Base-by-base conservation (phyloP, 208 protist genomes). In the Wallacemonas sp. region DNA sequence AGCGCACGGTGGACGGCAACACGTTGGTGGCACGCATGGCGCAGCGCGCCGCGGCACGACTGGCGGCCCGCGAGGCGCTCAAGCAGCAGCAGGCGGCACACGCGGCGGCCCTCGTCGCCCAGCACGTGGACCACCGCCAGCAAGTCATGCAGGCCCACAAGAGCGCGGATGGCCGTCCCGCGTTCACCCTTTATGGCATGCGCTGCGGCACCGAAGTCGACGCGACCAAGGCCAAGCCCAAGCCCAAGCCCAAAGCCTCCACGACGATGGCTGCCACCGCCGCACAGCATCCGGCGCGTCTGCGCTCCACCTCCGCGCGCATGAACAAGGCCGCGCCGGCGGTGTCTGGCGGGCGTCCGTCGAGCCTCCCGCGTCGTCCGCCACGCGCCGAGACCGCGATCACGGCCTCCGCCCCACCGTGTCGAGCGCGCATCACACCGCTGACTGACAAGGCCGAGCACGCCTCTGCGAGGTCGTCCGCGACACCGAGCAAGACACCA, bases 11-110 rank as follows among this genome's bases (percentile, higher is more conserved):
- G 18, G 18, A 10, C 38, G 36, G 26, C 31, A 44, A 36, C 32
- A 50, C 68, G 20, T 73, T 75, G 65, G 55, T 80, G 44, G 48
- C 49, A n/a, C 68, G 65, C 18, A 76, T 76, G 65, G 69, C 64
- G 64, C 57, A 69, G 29, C 69, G 74, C 41, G 69, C 69, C 10
- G 64, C 63, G 16, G 57, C 61, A 26, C 62, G 74, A 16, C 65
- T 57, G 10, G 31, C n/a, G 33, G 63, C 33, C n/a, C 46, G 49
- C 23, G 45, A 45, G 7, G 61, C 28, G 31, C 45, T 29, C 29
- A 52, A 61, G 39, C 26, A 31, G 16, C 42, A 57, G n/a, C 46
- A 57, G 20, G 49, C 18, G 26, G 50, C n/a, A 22, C 42, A 39
- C 50, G 65, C 57, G 38, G 22, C 8, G 16, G 32, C 50, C 3